phyloP scores from a whole-genome alignment of 805 yeast genomes.

The Schwanniomyces pseudopolymorphus region DNA sequence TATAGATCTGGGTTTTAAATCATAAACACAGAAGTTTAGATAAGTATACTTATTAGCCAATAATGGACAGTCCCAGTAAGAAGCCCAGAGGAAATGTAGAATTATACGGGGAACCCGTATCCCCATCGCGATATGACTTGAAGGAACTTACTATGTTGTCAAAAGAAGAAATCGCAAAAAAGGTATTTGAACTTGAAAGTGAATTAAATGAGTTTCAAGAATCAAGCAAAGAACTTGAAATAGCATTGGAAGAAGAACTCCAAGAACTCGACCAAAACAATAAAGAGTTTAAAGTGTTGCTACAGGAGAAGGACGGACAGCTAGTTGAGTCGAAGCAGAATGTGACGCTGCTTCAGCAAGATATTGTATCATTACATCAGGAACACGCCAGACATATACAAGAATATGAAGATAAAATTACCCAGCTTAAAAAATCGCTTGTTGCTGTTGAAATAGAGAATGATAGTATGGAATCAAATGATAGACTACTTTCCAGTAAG shows the following conservation, averaged over 20 bases:
- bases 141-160: conserved; percentile 7
- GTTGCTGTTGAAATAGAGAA: conserved; percentile 44
- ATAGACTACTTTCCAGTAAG: conserved; percentile 33
- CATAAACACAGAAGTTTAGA: no score
- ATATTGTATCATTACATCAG: conserved; percentile 18
- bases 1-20: no score
- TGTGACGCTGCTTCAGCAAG: conserved; percentile 14
- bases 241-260: conserved; percentile 44
- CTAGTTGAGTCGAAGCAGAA: conserved; percentile 15
- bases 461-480: conserved; percentile 40
- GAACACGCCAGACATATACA: conserved; percentile 9
- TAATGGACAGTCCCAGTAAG: neutral
- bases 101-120: neutral
- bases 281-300: conserved; percentile 12
- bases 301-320: conserved; percentile 17
- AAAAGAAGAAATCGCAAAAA: conserved; percentile 21
- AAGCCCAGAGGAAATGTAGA: neutral
- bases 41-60: neutral
- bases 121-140: conserved; percentile 1
- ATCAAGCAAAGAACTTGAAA: conserved; percentile 44
- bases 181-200: conserved; percentile 34
- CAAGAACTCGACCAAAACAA: conserved; percentile 30
- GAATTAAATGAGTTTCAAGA: conserved; percentile 44
- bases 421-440: conserved; percentile 26
- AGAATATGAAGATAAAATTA: conserved; percentile 18